These are phyloP conservation scores for Dioscorea zingiberensis DNA, from an alignment of 106 monocot species.

Conservation along the genomic window DNA sequence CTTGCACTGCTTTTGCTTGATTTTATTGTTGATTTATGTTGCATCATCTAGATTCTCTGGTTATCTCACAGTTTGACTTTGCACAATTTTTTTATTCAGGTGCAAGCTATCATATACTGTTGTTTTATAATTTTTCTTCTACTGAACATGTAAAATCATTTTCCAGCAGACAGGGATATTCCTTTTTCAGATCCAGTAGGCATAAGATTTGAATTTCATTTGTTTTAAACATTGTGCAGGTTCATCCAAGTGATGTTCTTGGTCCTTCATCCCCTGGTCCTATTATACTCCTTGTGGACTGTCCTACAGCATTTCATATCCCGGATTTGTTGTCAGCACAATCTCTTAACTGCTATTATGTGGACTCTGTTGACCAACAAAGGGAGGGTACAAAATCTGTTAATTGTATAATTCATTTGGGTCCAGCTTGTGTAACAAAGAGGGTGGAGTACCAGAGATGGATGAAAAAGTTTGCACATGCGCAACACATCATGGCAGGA, in stretches of 20 bases:
- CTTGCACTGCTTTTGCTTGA: too few species aligned
- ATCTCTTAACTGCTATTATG: slow-evolving; percentile 62
- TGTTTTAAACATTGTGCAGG: slow-evolving; percentile 32
- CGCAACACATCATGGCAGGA: slow-evolving; percentile 97
- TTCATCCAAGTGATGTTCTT: slow-evolving; percentile 91
- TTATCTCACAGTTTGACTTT: too few species aligned
- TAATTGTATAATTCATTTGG: slow-evolving; percentile 89
- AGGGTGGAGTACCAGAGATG: slow-evolving; percentile 65
- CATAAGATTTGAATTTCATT: background rate
- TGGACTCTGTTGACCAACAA: slow-evolving; percentile 22
- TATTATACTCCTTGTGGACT: slow-evolving; percentile 84
- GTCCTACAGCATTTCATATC: slow-evolving; percentile 71
- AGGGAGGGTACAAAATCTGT: slow-evolving; percentile 44
- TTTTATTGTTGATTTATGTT: too few species aligned
- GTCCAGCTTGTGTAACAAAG: slow-evolving; percentile 81
- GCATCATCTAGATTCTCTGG: too few species aligned
- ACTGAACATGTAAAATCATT: too few species aligned
- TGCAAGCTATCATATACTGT: too few species aligned
- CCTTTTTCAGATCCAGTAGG: too few species aligned
- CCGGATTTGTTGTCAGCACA: slow-evolving; percentile 45
- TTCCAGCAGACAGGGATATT: too few species aligned
- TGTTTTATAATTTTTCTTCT: too few species aligned
- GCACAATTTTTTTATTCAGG: too few species aligned
- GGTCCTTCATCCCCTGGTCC: slow-evolving; percentile 86
- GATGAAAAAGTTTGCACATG: slow-evolving; percentile 78